These are phyloP conservation scores for Astragalus membranaceus DNA, from an alignment of 306 rosid species.

Conservation along the genomic window DNA sequence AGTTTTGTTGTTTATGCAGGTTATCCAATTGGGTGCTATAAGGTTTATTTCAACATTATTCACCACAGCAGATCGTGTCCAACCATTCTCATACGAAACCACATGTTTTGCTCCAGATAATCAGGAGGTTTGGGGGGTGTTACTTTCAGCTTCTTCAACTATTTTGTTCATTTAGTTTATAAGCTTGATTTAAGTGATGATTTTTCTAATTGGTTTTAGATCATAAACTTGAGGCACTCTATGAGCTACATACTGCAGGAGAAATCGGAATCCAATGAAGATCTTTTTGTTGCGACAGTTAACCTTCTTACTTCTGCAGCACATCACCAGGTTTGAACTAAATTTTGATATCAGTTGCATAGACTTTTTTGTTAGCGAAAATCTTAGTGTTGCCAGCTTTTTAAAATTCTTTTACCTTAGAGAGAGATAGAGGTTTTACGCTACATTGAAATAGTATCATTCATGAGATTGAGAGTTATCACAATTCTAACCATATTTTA, in stretches of 20 bases:
- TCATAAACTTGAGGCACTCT: constrained; percentile 52
- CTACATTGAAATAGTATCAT: too few species aligned
- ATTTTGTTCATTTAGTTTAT: neutral
- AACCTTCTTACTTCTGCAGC: constrained; percentile 78
- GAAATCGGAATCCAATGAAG: constrained; percentile 58
- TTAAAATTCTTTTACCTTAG: neutral
- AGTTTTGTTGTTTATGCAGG: constrained; percentile 40
- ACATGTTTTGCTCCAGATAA: constrained; percentile 62
- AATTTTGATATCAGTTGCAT: neutral
- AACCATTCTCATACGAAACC: constrained; percentile 53
- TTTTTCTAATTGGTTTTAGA: constrained; percentile 39
- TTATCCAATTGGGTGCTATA: constrained; percentile 75
- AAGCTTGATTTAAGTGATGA: neutral
- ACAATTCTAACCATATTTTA: too few species aligned
- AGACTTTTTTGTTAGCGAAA: neutral
- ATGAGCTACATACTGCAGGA: constrained; percentile 53
- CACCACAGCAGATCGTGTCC: constrained; percentile 48
- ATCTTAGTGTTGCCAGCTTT: neutral
- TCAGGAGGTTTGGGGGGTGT: constrained; percentile 49
- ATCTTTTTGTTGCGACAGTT: constrained; percentile 67
- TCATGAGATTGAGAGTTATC: too few species aligned
- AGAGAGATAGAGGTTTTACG: too few species aligned
- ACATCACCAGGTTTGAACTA: constrained; percentile 58
- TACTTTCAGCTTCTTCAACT: constrained; percentile 17
- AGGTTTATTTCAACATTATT: constrained; percentile 64